Base-by-base conservation (phyloP, 2,329 filamentous ascomycete genomes). In the Neofusicoccum ribis region DNA sequence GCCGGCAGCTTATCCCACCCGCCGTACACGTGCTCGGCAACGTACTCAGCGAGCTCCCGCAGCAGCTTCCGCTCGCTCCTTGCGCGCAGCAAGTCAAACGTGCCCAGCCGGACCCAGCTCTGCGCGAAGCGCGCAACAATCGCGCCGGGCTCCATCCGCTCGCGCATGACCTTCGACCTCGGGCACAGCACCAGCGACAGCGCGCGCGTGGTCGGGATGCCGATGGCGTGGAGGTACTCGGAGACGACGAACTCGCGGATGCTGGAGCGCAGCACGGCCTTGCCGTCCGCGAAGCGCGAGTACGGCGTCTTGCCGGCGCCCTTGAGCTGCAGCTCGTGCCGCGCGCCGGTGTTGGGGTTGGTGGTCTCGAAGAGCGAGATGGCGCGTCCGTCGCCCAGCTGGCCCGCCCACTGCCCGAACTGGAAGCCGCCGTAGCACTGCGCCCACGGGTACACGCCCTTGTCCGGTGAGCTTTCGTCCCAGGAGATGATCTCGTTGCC, bases 171-270 rank as follows among this genome's bases (percentile, higher is more conserved):
- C 67, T 85, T 88, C 36, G 86, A 84, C 60, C 91, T 83, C 0
- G 92, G 92, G 14, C 92, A 82, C 15, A 95, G 81, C 0, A 90
- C 93, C 66, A 99, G 83, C 41, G 93, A 91, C 36, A 99, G 80
- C 0, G 95, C 95, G 66, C 95, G 84, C 0, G 95, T 99, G 0
- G 88, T 91, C 0, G 94, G 93, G 67, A 99, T 94, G 0, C 86
- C 84, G 2, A 99, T 85, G 0, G 93, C 92, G 75, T 97, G 87
- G 49, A 99, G 85, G 31, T 89, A 88, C 81, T 99, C 95, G 56
- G 91, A 96, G 20, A 96, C 93, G 49, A 99, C 82, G 71, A 95
- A 99, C 80, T 99, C 95, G 67, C 95, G 86, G 70, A 99, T 96
- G 73, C 92, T 96, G 34, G 92, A 96, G 67, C 95, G 84, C 60